Evolutionary conservation across 2,329 filamentous ascomycete species (phyloP).

Genomic region (Arthrobotrys conoides): DNA sequence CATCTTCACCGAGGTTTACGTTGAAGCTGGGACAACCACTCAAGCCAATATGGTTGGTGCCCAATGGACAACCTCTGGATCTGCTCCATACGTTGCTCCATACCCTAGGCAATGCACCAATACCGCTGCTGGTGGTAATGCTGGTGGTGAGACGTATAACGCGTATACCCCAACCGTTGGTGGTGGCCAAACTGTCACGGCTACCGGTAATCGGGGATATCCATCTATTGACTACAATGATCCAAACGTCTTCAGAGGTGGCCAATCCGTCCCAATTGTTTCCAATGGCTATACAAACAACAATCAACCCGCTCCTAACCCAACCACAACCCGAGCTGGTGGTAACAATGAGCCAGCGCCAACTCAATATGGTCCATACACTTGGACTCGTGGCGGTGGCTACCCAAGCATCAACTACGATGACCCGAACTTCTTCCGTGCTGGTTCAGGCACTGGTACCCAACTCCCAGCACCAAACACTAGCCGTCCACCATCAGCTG

Average conservation of each 20-base stretch:
- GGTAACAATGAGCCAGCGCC: not conserved
- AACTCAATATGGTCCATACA: slow-evolving; percentile 26
- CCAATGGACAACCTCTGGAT: slow-evolving; percentile 38
- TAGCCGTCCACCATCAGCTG: slow-evolving; percentile 4
- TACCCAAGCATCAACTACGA: slow-evolving; percentile 58
- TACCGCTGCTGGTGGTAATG: not conserved
- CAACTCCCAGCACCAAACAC: slow-evolving; percentile 2
- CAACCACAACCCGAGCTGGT: not conserved
- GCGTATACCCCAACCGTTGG: slow-evolving; percentile 11
- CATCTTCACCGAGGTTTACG: slow-evolving; percentile 54
- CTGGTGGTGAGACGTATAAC: not conserved
- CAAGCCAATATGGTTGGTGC: slow-evolving; percentile 21
- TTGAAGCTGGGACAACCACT: slow-evolving; percentile 42
- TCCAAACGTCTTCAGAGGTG: slow-evolving; percentile 50
- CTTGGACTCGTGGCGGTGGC: slow-evolving; percentile 35
- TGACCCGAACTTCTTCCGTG: slow-evolving; percentile 53
- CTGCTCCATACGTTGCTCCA: slow-evolving; percentile 42
- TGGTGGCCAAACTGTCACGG: slow-evolving; percentile 11
- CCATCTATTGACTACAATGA: slow-evolving; percentile 45
- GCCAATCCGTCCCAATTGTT: slow-evolving; percentile 39
- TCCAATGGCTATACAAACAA: slow-evolving; percentile 38
- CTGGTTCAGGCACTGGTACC: slow-evolving; percentile 22
- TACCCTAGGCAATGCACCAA: slow-evolving; percentile 45
- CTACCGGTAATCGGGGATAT: slow-evolving; percentile 28
- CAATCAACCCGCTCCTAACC: not conserved